Base-by-base conservation (phyloP, 2,329 filamentous ascomycete species). In the Cryphonectria nitschkei region DNA sequence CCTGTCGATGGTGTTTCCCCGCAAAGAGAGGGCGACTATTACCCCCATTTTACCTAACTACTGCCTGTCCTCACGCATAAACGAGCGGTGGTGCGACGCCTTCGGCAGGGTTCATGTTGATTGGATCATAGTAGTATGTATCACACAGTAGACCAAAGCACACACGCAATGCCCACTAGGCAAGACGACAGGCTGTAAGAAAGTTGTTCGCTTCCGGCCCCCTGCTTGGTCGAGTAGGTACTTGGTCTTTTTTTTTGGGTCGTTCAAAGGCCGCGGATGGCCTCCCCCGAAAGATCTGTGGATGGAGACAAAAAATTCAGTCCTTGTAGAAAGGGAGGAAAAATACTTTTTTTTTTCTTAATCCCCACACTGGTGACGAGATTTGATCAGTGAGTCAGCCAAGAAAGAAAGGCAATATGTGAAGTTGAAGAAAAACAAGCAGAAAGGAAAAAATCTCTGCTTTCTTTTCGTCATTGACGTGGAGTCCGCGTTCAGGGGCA, bases 41-140 rank as follows among this genome's bases (percentile, higher is more conserved):
- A 68, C 66, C 56, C 56, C 66, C 56, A 60, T 50, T 61, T 68
- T 68, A 68, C 66, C 66, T 68, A 68, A 68, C 1, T 14, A 8
- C n/a, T 26, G n/a, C 52, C n/a, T 8, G 13, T 34, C 7, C 65
- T 58, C 39, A 11, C 39, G 54, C 54, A 52, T 60, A 11, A 29
- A n/a, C 22, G 46, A 4, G 6, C 22, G 26, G 41, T 65, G 29
- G 37, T 46, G 39, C 66, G 26, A 61, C 39, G 65, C 16, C 50
- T 19, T 34, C 14, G 65, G 39, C 54, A 41, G 16, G 52, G 39
- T 56, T 32, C 26, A 8, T 43, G 8, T 11, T 6, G 4, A 19
- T 1, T 16, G 22, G 22, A 3, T 4, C 19, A 43, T 43, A 43
- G 41, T 43, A 43, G 11, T 14, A 16, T 41, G 19, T 50, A 50